Conservation (phyloP, 1,284 basidiomycete species). For the Fomitopsis betulina region DNA sequence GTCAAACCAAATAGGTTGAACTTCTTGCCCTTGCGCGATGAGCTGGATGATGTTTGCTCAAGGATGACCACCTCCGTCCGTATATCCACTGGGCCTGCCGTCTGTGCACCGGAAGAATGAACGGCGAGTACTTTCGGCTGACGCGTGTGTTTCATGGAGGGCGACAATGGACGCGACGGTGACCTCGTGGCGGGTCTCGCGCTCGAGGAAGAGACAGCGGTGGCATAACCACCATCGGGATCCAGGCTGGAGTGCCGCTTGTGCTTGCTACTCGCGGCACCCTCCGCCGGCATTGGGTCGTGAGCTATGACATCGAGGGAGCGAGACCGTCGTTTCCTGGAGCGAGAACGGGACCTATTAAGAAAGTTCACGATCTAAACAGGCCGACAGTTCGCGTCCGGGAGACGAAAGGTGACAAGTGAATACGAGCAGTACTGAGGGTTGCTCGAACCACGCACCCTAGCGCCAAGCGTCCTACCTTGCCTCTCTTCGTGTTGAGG, state of each 20-base stretch:
- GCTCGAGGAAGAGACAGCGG: conserved; percentile 19
- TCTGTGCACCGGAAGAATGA: conserved; percentile 11
- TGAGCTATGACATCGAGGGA: conserved; percentile 27
- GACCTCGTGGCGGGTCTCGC: conserved; percentile 47
- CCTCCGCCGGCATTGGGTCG: conserved; percentile 17
- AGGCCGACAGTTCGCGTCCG: not conserved
- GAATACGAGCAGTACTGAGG: conserved; percentile 1
- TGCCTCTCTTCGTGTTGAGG: conserved; percentile 18
- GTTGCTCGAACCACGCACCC: conserved; percentile 17
- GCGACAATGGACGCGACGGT: conserved; percentile 59
- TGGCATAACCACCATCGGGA: conserved; percentile 12
- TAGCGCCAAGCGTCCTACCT: conserved; percentile 24
- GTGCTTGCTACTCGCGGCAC: conserved; percentile 20
- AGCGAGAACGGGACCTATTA: conserved; percentile 31
- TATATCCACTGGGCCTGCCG: conserved; percentile 15
- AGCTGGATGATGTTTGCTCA: conserved; percentile 13
- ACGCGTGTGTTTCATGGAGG: conserved; percentile 40
- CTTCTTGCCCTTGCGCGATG: conserved; percentile 23
- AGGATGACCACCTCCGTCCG: conserved; percentile 17
- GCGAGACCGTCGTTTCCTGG: conserved; percentile 28
- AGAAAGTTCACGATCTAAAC: conserved; percentile 32
- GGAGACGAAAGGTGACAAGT: conserved; percentile 1
- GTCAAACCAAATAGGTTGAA: conserved; percentile 27
- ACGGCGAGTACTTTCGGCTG: conserved; percentile 10
- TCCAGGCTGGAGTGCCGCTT: conserved; percentile 22